A percentile compares a stretch with the other conserved stretches of the same genome.
phyloP scores from a whole-genome alignment of 306 rosid genomes.

The Senna siamea region DNA sequence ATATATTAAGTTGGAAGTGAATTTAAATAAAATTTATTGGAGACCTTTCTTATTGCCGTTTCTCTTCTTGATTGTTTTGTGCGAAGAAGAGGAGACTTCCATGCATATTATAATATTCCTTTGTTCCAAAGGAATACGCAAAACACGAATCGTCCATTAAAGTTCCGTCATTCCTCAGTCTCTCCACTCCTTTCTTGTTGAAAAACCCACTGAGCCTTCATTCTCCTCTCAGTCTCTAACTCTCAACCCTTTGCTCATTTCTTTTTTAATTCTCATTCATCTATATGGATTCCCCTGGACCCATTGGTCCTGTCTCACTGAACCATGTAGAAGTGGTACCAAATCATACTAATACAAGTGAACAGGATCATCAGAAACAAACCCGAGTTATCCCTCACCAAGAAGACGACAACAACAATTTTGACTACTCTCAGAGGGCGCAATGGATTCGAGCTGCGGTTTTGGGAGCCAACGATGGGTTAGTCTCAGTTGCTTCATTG shows the following conservation, averaged over 20 bases:
- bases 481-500: slow-evolving; percentile 62
- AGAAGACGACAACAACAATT: not conserved
- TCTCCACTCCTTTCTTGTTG: slow-evolving; percentile 19
- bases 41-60: slow-evolving; percentile 21
- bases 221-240: not conserved
- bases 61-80: not conserved
- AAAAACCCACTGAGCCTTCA: not conserved
- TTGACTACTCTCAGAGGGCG: slow-evolving; percentile 43
- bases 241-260: not conserved
- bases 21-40: not conserved
- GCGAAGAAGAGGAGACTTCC: not conserved
- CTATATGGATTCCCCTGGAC: slow-evolving; percentile 33
- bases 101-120: not conserved
- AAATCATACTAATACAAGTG: slow-evolving; percentile 17
- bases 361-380: not conserved
- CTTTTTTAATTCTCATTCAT: not conserved
- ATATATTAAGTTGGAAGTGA: not conserved
- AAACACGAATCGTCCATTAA: not conserved
- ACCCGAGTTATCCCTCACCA: not conserved
- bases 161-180: slow-evolving; percentile 15
- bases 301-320: slow-evolving; percentile 22
- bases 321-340: slow-evolving; percentile 31
- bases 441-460: slow-evolving; percentile 71
- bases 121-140: not conserved
- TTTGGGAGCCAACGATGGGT: slow-evolving; percentile 71